A percentile compares a stretch with the other conserved stretches of the same genome.
These are phyloP conservation scores for Schizochytrium sp. DNA, from an alignment of 108 stramenopile genomes.

Conservation along the genomic window DNA sequence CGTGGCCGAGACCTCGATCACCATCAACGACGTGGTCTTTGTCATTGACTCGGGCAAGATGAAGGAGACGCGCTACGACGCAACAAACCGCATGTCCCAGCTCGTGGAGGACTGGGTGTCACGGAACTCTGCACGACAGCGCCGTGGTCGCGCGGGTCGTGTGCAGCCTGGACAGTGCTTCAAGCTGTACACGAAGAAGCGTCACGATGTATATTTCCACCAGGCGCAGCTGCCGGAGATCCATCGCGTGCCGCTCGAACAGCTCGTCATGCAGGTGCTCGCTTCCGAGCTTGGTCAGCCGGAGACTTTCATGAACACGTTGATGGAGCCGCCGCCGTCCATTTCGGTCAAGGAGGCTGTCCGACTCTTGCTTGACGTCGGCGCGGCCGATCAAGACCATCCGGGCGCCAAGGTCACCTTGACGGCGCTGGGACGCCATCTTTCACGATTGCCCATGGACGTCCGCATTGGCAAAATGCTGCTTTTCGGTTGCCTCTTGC, in stretches of 20 bases:
- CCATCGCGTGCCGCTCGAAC: slow-evolving; percentile 47
- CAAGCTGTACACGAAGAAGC: slow-evolving; percentile 64
- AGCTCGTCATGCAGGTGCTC: slow-evolving; percentile 33
- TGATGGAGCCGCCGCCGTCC: slow-evolving; percentile 28
- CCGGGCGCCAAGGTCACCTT: slow-evolving; percentile 21
- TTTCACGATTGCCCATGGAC: slow-evolving; percentile 44
- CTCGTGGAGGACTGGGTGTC: slow-evolving; percentile 77
- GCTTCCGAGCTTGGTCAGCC: slow-evolving; percentile 37
- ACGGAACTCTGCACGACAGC: slow-evolving; percentile 73
- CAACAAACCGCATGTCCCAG: slow-evolving; percentile 67
- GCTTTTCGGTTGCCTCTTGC: slow-evolving; percentile 43
- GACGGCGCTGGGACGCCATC: slow-evolving; percentile 44
- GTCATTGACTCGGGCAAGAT: slow-evolving; percentile 83
- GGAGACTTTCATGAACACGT: neutral
- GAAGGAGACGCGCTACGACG: slow-evolving; percentile 87
- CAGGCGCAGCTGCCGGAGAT: slow-evolving; percentile 46
- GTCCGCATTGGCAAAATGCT: slow-evolving; percentile 52
- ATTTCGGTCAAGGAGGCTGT: slow-evolving; percentile 23
- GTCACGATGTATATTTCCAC: slow-evolving; percentile 40
- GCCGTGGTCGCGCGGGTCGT: slow-evolving; percentile 79
- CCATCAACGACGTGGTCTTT: slow-evolving; percentile 85
- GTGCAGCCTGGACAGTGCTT: slow-evolving; percentile 77
- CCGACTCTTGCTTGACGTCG: neutral
- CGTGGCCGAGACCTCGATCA: slow-evolving; percentile 87
- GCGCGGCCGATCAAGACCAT: neutral